Evolutionary conservation across 257 asterid genomes (phyloP).

Genomic region (Capsicum chinense): DNA sequence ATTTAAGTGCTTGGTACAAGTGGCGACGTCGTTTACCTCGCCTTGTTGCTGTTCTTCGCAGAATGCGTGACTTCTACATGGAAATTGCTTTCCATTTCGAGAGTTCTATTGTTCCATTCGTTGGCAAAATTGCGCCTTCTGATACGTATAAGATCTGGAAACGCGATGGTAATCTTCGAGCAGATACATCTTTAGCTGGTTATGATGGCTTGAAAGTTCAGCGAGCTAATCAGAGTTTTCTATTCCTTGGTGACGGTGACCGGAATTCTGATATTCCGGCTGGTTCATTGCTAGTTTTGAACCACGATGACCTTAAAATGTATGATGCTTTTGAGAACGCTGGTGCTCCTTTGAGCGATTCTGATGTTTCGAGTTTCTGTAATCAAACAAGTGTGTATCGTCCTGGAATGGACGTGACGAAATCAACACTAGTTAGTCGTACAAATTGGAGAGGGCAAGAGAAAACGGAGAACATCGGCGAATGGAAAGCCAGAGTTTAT

Average conservation of each 20-base stretch:
- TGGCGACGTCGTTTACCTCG: constrained; percentile 97
- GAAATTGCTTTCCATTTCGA: constrained; percentile 93
- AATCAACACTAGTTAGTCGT: constrained; percentile 72
- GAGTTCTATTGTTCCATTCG: constrained; percentile 92
- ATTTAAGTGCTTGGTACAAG: constrained; percentile 81
- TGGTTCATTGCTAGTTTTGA: constrained; percentile 80
- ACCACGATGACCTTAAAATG: constrained; percentile 83
- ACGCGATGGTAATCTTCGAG: constrained; percentile 87
- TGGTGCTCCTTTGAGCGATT: constrained; percentile 65
- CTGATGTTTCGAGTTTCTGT: constrained; percentile 70
- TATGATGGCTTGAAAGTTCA: constrained; percentile 91
- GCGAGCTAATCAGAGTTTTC: constrained; percentile 93
- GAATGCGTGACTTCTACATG: constrained; percentile 97
- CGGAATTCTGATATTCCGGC: constrained; percentile 43
- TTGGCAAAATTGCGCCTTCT: constrained; percentile 91
- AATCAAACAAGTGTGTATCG: constrained; percentile 85
- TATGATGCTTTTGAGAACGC: constrained; percentile 89
- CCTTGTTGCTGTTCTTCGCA: constrained; percentile 72
- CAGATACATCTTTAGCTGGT: constrained; percentile 92
- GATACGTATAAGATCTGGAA: constrained; percentile 97
- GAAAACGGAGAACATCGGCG: constrained; percentile 74
- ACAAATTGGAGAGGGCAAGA: constrained; percentile 94
- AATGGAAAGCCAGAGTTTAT: constrained; percentile 89
- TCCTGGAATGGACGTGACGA: constrained; percentile 96
- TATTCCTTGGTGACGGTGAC: constrained; percentile 75